These are phyloP conservation scores for Globisporangium spinosum DNA, from an alignment of 352 stramenopile genomes.

Conservation along the genomic window DNA sequence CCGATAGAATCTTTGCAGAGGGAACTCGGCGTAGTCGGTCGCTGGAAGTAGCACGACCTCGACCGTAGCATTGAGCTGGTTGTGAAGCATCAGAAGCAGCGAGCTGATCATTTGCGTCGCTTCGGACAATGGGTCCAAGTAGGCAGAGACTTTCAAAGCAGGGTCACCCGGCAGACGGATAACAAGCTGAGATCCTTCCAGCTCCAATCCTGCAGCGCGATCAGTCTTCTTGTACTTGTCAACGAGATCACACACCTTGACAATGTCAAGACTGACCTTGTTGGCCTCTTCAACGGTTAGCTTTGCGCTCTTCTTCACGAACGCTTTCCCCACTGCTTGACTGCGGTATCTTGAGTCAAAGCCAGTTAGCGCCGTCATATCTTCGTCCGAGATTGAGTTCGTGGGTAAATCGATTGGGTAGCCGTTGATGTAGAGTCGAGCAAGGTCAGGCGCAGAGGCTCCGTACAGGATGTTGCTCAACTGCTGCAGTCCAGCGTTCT, in stretches of 20 bases:
- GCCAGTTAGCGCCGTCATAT: slow-evolving; percentile 56
- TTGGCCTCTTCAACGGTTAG: slow-evolving; percentile 51
- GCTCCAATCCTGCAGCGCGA: slow-evolving; percentile 32
- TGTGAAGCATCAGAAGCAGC: slow-evolving; percentile 76
- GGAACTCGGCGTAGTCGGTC: slow-evolving; percentile 81
- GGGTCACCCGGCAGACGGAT: slow-evolving; percentile 41
- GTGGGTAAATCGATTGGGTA: slow-evolving; percentile 51
- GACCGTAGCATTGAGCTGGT: slow-evolving; percentile 67
- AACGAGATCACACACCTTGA: slow-evolving; percentile 75
- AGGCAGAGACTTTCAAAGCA: slow-evolving; percentile 61
- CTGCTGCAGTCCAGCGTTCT: slow-evolving; percentile 26
- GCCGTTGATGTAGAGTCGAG: slow-evolving; percentile 71
- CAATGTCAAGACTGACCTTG: slow-evolving; percentile 57
- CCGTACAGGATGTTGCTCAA: slow-evolving; percentile 45
- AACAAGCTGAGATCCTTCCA: slow-evolving; percentile 33
- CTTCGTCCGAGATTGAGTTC: slow-evolving; percentile 52
- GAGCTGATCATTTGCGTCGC: slow-evolving; percentile 87
- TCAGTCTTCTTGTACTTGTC: slow-evolving; percentile 66
- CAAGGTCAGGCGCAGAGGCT: slow-evolving; percentile 28
- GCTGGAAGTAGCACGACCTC: slow-evolving; percentile 63
- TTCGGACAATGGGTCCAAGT: slow-evolving; percentile 90
- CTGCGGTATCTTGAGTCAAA: slow-evolving; percentile 74
- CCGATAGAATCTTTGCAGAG: slow-evolving; percentile 91
- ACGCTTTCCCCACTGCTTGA: slow-evolving; percentile 61
- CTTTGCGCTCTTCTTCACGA: slow-evolving; percentile 56